Base-by-base conservation (phyloP, 139 green algal genomes). In the Tetradesmus lagerheimii region DNA sequence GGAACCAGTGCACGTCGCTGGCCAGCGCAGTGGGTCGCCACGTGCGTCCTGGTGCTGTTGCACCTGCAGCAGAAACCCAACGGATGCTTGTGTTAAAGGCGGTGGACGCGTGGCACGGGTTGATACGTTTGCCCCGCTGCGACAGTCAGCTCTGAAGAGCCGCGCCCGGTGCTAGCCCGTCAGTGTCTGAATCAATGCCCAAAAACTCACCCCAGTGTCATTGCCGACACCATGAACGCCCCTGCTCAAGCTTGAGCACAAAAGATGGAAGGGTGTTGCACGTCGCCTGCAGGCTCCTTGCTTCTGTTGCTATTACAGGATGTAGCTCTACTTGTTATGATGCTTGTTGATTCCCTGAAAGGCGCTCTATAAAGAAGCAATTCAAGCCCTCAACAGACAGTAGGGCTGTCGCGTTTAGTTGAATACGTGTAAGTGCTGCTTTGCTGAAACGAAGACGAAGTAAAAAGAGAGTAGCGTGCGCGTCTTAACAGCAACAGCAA, bases 1-100 rank as follows among this genome's bases (percentile, higher is more conserved):
- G 39, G 39, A 84, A 84, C 15, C 38, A 62, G 25, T 20, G 78
- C 78, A 84, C 78, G 78, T 64, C 38, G 38, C 38, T 84, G 78
- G 39, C 25, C 35, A 64, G 16, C 50, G 50, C 50, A 64, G 50
- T 64, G 50, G 50, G 50, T 64, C 50, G 50, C 50, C 50, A 25
- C 50, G 50, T 64, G 50, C 15, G 25, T 64, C 50, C 50, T 64
- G 50, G 50, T 64, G 50, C 50, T 64, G 50, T 64, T 64, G 50
- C 50, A 64, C 50, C 50, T 64, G 50, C 50, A 64, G 14, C 50
- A 25, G 14, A 20, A 64, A 14, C 25, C 50, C 2, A 25, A 11
- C 50, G 14, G 5, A 25, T 4, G 50, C 50, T 64, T 64, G 15
- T 27, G 50, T 25, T 64, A 2, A 25, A 25, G 25, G 50, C 18